A percentile compares a stretch with the other conserved stretches of the same genome.
These are phyloP conservation scores for Mortierella sp. DNA, from an alignment of 371 early-diverging fungal species.

Conservation along the genomic window DNA sequence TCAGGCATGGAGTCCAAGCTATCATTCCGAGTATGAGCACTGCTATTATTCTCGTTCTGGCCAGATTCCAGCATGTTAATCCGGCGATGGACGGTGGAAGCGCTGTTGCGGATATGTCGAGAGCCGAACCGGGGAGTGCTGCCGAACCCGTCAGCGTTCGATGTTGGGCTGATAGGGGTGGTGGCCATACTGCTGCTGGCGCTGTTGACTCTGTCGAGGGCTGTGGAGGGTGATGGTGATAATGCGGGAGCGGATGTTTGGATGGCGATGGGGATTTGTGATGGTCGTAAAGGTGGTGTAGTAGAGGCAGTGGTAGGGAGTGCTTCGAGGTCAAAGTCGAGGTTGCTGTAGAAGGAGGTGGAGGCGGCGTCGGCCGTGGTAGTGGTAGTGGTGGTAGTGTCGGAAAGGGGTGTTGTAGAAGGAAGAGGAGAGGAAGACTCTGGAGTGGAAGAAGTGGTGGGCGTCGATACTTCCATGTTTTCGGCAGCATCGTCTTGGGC, in stretches of 20 bases:
- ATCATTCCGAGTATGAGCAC: constrained; percentile 19
- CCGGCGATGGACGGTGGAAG: constrained; percentile 41
- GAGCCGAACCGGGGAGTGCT: constrained; percentile 26
- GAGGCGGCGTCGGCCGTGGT: neutral
- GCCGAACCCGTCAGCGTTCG: neutral
- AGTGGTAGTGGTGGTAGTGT: neutral
- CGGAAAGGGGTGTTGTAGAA: constrained; percentile 2
- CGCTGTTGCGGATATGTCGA: constrained; percentile 26
- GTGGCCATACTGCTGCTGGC: too few relatives aligned
- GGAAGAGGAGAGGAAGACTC: constrained; percentile 3
- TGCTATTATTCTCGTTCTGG: constrained; percentile 46
- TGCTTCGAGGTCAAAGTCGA: constrained; percentile 12
- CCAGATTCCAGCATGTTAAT: constrained; percentile 42
- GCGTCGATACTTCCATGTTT: too few relatives aligned
- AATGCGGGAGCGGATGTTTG: neutral
- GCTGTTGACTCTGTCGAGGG: too few relatives aligned
- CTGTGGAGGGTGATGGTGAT: constrained; percentile 9
- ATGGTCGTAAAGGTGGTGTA: neutral
- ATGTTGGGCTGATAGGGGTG: neutral
- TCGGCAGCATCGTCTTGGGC: too few relatives aligned
- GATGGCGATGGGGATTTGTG: too few relatives aligned
- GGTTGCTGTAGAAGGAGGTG: constrained; percentile 14
- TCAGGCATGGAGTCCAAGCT: constrained; percentile 24
- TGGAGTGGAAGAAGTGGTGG: neutral
- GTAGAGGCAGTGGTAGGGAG: neutral